phyloP scores from a whole-genome alignment of 441 rosid species.

The Biscutella auriculata region DNA sequence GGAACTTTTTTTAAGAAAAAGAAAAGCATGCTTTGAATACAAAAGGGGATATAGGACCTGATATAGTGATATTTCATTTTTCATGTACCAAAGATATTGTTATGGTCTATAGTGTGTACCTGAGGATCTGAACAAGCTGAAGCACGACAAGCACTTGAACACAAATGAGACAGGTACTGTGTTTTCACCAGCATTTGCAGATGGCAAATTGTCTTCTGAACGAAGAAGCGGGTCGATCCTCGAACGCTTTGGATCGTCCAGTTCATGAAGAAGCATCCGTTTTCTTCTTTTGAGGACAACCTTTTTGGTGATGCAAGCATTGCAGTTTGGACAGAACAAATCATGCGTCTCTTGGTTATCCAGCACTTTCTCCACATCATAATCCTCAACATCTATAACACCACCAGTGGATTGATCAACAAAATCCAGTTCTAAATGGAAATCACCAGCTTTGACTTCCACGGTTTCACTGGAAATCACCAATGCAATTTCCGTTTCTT shows the following conservation, averaged over 20 bases:
- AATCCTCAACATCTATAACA: conserved; percentile 27
- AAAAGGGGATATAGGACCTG: neutral
- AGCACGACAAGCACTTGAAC: conserved; percentile 72
- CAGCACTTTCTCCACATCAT: conserved; percentile 52
- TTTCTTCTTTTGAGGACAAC: conserved; percentile 54
- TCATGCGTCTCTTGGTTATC: conserved; percentile 77
- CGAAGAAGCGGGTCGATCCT: neutral
- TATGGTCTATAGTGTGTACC: conserved; percentile 34
- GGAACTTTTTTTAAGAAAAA: neutral
- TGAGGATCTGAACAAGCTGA: conserved; percentile 52
- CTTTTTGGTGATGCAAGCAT: conserved; percentile 67
- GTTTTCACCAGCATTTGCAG: conserved; percentile 6
- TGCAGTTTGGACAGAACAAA: conserved; percentile 72
- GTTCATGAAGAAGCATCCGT: conserved; percentile 17
- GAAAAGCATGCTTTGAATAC: neutral
- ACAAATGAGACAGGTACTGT: conserved; percentile 21
- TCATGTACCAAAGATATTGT: neutral
- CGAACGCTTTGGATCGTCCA: conserved; percentile 15
- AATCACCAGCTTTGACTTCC: neutral
- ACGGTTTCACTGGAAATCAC: conserved; percentile 11
- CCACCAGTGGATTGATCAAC: conserved; percentile 17
- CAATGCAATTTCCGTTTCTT: neutral
- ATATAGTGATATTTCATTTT: neutral
- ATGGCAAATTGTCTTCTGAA: conserved; percentile 8
- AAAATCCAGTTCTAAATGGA: neutral